phyloP scores from a whole-genome alignment of 139 green algal species.

The Micractinium conductrix region DNA sequence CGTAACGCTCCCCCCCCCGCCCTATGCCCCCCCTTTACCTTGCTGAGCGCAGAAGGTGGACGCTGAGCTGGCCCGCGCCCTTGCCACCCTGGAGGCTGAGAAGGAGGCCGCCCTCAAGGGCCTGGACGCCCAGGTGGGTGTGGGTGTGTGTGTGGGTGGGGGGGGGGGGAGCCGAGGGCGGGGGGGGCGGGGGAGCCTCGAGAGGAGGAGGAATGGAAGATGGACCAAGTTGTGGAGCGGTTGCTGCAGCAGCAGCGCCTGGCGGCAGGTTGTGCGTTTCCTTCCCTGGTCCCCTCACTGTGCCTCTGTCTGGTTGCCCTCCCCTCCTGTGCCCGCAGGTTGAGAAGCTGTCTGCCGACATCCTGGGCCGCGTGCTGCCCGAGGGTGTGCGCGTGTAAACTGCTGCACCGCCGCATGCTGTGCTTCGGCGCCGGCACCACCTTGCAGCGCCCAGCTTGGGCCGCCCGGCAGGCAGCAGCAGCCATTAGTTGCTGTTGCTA shows the following conservation, averaged over 20 bases:
- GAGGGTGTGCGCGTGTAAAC: slow-evolving; percentile 80
- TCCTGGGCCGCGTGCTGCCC: slow-evolving; percentile 83
- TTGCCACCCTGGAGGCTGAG: slow-evolving; percentile 78
- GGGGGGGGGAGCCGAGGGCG: no score
- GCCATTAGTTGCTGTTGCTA: neutral
- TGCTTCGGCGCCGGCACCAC: no score
- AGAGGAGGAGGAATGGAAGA: neutral
- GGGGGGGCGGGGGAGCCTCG: no score
- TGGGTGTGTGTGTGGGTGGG: no score
- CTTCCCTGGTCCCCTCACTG: no score
- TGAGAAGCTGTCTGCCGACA: slow-evolving; percentile 80
- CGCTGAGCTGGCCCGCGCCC: slow-evolving; percentile 63
- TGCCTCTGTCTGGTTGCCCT: slow-evolving; percentile 21
- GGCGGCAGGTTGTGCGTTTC: no score
- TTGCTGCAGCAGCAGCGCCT: no score
- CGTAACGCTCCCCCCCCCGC: no score
- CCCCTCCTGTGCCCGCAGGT: slow-evolving; percentile 55
- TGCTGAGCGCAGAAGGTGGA: slow-evolving; percentile 63
- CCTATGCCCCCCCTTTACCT: neutral
- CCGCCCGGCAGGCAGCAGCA: neutral
- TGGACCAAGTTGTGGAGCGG: neutral
- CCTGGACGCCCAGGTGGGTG: slow-evolving; percentile 78
- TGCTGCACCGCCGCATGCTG: neutral
- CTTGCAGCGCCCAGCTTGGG: neutral
- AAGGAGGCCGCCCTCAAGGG: slow-evolving; percentile 68